Base-by-base conservation (phyloP, 2,329 filamentous ascomycete species). In the Lasiodiplodia hormozganensis region DNA sequence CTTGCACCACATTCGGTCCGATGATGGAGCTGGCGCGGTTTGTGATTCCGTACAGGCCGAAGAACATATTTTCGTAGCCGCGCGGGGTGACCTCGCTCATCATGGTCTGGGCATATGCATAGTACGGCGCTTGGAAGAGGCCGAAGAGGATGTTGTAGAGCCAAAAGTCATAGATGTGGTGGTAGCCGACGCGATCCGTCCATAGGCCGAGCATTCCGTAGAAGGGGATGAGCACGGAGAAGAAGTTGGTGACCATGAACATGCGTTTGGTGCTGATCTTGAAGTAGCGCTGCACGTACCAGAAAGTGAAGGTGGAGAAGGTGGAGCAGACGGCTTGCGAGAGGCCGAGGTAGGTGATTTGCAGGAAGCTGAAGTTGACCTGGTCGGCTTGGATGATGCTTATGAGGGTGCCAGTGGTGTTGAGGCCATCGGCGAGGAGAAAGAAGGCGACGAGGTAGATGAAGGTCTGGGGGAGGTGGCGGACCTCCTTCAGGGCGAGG, bases 51-150 rank as follows among this genome's bases (percentile, higher is more conserved):
- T 91, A 91, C 1, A 92, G 77, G 57, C 84, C 86, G 83, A 92
- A 92, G 82, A 92, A 92, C 12, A 92, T 79, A 72, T 90, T 91
- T 71, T 91, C 90, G 73, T 90, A 88, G 47, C 89, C 89, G 6
- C 87, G 83, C 0, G 89, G 89, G 0, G 89, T 90, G 2, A 92
- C 88, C 72, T 90, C 89, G 2, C 85, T 88, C 71, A 92, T 92
- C 85, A 92, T 89, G 73, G 89, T 91, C 75, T 91, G 89, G 0
- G 85, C 87, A 77, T 92, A 92, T 58, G 86, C 88, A 76, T 91
- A 91, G 89, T 89, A 91, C 0, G 89, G 89, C 70, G 89, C 90
- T 7, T 91, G 87, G 57, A 90, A 85, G 0, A 92, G 80, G 0
- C 89, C 89, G 72, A 90, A 91, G 71, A 88, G 89, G 10, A 77